These are phyloP conservation scores for Cyclotella atomus DNA, from an alignment of 108 stramenopile species.

Conservation along the genomic window DNA sequence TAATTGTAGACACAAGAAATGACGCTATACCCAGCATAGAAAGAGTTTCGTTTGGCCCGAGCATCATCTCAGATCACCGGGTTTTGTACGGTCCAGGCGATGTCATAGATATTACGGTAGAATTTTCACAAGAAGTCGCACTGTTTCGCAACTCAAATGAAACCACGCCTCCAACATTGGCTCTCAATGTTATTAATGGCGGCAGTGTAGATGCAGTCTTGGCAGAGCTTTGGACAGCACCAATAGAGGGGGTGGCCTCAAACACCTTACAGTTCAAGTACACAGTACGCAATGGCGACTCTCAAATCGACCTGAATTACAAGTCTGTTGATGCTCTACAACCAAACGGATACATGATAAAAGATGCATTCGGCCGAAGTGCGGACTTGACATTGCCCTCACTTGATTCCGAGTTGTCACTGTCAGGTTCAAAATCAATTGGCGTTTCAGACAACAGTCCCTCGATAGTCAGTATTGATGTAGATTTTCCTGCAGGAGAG, in stretches of 20 bases:
- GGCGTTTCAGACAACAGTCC: slow-evolving; percentile 33
- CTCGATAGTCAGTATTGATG: slow-evolving; percentile 13
- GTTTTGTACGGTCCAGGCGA: slow-evolving; percentile 38
- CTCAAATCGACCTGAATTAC: slow-evolving; percentile 40
- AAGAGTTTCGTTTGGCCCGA: slow-evolving; percentile 10
- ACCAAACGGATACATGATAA: slow-evolving; percentile 35
- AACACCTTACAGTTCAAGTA: slow-evolving; percentile 52
- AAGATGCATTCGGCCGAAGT: slow-evolving; percentile 48
- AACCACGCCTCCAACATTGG: slow-evolving; percentile 21
- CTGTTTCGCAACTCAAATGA: background rate
- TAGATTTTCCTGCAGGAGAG: slow-evolving; percentile 31
- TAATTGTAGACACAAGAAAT: slow-evolving; percentile 38
- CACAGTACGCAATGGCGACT: slow-evolving; percentile 43
- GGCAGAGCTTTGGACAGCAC: slow-evolving; percentile 20
- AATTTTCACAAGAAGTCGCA: slow-evolving; percentile 43
- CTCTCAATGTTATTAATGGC: slow-evolving; percentile 30
- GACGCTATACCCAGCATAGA: slow-evolving; percentile 21
- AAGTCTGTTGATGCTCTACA: slow-evolving; percentile 18
- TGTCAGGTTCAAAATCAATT: slow-evolving; percentile 30
- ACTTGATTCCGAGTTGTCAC: slow-evolving; percentile 18
- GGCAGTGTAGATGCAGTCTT: slow-evolving; percentile 7
- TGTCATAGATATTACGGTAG: slow-evolving; percentile 31
- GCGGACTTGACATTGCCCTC: slow-evolving; percentile 33
- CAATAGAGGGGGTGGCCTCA: background rate
- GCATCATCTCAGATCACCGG: slow-evolving; percentile 26